phyloP scores from a whole-genome alignment of 257 asterid genomes.

The Solanum stenotomum region DNA sequence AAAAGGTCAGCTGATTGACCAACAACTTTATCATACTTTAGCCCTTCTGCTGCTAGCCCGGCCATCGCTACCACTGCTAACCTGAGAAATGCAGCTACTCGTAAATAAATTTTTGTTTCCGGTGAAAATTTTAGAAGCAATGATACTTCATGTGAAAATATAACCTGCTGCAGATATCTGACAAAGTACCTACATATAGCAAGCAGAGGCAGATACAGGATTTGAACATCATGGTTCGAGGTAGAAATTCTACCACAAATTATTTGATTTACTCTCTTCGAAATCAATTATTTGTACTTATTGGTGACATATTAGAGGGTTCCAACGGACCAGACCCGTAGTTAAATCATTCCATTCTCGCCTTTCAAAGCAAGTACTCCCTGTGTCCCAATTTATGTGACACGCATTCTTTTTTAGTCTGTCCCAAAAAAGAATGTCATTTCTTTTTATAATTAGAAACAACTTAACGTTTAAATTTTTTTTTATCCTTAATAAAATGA shows the following conservation, averaged over 20 bases:
- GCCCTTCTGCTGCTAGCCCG: slow-evolving; percentile 94
- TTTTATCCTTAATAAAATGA: background rate
- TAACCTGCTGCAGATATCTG: background rate
- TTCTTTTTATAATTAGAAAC: background rate
- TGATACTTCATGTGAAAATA: background rate
- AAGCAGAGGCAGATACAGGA: background rate
- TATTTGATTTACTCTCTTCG: background rate
- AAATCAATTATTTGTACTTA: background rate
- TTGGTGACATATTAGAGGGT: background rate
- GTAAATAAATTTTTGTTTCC: background rate
- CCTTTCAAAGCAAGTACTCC: background rate
- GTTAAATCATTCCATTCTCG: background rate
- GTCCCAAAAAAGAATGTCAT: background rate
- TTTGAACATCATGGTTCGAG: background rate
- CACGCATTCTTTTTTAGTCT: no score
- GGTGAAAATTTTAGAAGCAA: background rate
- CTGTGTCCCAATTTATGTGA: background rate
- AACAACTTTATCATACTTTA: slow-evolving; percentile 79
- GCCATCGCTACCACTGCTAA: slow-evolving; percentile 95
- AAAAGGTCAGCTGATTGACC: slow-evolving; percentile 97
- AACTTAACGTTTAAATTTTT: no score
- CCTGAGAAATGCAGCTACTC: slow-evolving; percentile 28
- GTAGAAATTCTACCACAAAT: background rate
- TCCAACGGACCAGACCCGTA: background rate
- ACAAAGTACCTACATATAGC: background rate